A percentile compares a stretch with the other conserved stretches of the same genome.
Evolutionary conservation across 208 protist genomes (phyloP).

Genomic region (Trypanosoma mega): DNA sequence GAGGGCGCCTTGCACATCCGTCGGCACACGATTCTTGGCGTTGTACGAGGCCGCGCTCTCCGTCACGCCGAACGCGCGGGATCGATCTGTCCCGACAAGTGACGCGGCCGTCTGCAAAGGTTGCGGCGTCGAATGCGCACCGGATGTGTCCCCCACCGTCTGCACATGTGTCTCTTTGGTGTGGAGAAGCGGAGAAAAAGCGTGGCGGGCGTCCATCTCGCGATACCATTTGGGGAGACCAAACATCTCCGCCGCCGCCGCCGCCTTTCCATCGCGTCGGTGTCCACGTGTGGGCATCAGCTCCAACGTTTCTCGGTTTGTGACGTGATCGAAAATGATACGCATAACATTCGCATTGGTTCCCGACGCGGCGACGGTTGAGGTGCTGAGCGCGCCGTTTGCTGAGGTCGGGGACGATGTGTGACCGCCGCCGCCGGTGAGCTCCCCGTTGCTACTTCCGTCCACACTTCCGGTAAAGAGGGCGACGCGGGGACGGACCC

Average conservation of each 20-base stretch:
- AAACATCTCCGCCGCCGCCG: conserved; percentile 9
- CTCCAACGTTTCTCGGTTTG: conserved; percentile 50
- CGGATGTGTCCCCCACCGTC: too few species aligned
- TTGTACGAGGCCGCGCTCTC: conserved; percentile 41
- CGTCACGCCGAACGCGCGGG: conserved; percentile 40
- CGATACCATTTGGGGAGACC: too few species aligned
- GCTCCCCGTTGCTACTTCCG: background rate
- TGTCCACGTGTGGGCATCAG: conserved; percentile 50
- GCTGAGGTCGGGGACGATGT: background rate
- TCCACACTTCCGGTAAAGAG: conserved; percentile 10
- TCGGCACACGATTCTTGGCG: conserved; percentile 35
- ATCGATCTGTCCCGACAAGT: background rate
- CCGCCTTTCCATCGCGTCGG: conserved; percentile 8
- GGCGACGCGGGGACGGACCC: conserved; percentile 36
- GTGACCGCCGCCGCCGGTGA: too few species aligned
- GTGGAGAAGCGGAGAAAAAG: too few species aligned
- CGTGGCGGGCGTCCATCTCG: too few species aligned
- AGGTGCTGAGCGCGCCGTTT: background rate
- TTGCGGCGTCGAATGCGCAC: too few species aligned
- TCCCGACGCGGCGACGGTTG: conserved; percentile 20
- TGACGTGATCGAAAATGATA: conserved; percentile 82
- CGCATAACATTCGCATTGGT: conserved; percentile 69
- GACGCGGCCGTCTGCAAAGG: background rate
- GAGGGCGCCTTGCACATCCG: conserved; percentile 39
- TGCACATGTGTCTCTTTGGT: too few species aligned